Conservation (phyloP, 2,329 filamentous ascomycete genomes). For the Atkinsonella hypoxylon region DNA sequence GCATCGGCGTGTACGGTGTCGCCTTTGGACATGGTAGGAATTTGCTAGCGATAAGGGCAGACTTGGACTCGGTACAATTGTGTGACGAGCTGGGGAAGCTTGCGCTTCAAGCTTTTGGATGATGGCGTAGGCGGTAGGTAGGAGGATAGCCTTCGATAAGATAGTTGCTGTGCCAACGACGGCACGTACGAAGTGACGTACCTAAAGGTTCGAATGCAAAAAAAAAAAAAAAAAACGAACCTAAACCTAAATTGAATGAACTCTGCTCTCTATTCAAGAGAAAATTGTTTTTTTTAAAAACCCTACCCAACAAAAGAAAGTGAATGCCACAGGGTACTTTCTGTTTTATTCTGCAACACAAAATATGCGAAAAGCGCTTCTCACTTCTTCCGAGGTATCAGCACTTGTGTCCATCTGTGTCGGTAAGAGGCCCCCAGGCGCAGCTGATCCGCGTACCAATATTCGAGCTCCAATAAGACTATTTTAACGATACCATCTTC, state of each 20-base stretch:
- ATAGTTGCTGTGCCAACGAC: slow-evolving; percentile 32
- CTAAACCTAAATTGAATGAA: neutral
- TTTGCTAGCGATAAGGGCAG: slow-evolving; percentile 3
- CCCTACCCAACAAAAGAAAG: neutral
- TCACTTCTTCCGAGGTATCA: slow-evolving; percentile 60
- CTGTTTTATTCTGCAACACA: neutral
- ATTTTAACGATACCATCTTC: neutral
- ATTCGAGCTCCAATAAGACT: neutral
- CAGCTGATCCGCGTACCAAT: neutral
- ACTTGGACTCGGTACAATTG: neutral
- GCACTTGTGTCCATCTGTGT: slow-evolving; percentile 51
- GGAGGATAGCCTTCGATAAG: slow-evolving; percentile 21
- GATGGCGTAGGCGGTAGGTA: neutral
- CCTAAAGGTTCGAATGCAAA: neutral
- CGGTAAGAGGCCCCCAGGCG: slow-evolving; percentile 32
- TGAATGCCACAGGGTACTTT: neutral
- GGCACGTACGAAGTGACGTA: slow-evolving; percentile 8
- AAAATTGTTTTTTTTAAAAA: no score
- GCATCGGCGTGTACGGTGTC: slow-evolving; percentile 66
- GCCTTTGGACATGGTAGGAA: slow-evolving; percentile 22
- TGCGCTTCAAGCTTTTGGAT: neutral
- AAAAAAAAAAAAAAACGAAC: no score
- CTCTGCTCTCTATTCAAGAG: neutral
- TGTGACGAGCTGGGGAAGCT: neutral
- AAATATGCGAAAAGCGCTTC: slow-evolving; percentile 35